These are phyloP conservation scores for Pisolithus tinctorius DNA, from an alignment of 768 basidiomycete species.

Conservation along the genomic window DNA sequence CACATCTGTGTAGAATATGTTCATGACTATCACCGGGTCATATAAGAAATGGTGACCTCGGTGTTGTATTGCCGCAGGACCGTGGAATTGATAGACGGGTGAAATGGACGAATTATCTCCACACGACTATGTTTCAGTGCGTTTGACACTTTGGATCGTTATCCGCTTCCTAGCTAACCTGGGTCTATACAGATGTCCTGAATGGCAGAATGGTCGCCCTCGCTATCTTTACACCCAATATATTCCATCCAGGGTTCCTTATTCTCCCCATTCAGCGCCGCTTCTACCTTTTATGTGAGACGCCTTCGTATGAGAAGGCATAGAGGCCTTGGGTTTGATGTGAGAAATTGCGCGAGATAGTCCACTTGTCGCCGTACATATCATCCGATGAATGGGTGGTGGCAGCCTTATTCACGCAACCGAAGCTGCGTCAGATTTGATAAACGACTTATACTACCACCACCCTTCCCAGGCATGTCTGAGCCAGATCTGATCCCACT, in stretches of 20 bases:
- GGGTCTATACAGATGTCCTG: slow-evolving; percentile 10
- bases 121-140: slow-evolving; percentile 43
- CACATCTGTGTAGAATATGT: no score
- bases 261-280: slow-evolving; percentile 9
- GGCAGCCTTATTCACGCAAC: not conserved
- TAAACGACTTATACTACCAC: not conserved
- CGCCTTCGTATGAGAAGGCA: no score
- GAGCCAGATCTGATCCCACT: no score
- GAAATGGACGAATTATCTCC: slow-evolving; percentile 43
- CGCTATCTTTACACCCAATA: slow-evolving; percentile 24
- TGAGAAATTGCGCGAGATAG: not conserved
- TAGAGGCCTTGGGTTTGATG: no score
- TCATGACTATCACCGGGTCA: no score
- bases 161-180: not conserved
- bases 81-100: slow-evolving; percentile 10
- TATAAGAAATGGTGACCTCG: no score
- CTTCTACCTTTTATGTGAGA: no score
- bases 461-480: no score
- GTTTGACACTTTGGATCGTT: slow-evolving; percentile 3
- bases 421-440: not conserved
- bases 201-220: slow-evolving; percentile 27
- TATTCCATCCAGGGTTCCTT: slow-evolving; percentile 22
- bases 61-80: no score
- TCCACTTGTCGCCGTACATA: no score
- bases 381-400: no score